Evolutionary conservation across 352 stramenopile genomes (phyloP).

Genomic region (Globisporangium nunn): DNA sequence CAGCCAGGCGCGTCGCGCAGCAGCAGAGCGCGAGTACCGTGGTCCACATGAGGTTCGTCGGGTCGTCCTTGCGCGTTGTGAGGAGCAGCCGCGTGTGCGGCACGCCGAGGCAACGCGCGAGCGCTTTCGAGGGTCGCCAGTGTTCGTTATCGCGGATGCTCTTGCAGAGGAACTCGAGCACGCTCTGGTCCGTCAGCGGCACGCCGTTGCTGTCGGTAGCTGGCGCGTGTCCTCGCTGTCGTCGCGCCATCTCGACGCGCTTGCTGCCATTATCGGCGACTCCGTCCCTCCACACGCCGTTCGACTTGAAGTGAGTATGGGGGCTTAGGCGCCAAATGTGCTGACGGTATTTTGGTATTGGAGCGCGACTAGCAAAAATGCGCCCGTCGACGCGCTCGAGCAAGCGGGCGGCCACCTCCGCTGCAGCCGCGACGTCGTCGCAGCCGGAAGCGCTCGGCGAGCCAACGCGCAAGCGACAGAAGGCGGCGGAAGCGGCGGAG

Average conservation of each 20-base stretch:
- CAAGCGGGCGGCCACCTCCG: background rate
- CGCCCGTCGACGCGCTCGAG: background rate
- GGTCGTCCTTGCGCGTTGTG: conserved; percentile 32
- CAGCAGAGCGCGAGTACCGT: conserved; percentile 42
- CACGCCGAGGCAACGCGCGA: conserved; percentile 37
- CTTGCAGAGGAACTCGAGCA: conserved; percentile 28
- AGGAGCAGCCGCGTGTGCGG: conserved; percentile 27
- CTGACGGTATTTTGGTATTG: background rate
- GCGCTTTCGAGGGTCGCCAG: conserved; percentile 36
- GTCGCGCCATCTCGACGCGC: background rate
- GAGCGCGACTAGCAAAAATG: background rate
- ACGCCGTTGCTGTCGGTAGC: background rate
- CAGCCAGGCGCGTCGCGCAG: conserved; percentile 28
- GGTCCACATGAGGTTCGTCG: conserved; percentile 42
- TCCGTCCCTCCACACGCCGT: too few relatives aligned
- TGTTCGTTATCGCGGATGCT: conserved; percentile 22
- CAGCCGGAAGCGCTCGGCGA: background rate
- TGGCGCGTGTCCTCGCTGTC: background rate
- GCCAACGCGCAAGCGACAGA: background rate
- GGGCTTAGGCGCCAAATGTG: background rate
- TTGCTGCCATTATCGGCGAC: too few relatives aligned
- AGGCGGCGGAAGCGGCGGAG: too few relatives aligned
- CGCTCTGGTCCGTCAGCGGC: conserved; percentile 21
- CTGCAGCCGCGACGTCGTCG: background rate
- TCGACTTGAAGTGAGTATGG: background rate